Evolutionary conservation across 2,329 filamentous ascomycete species (phyloP), one percentile per base, ranked within the genome.

Genomic region (Diaporthe citri): DNA sequence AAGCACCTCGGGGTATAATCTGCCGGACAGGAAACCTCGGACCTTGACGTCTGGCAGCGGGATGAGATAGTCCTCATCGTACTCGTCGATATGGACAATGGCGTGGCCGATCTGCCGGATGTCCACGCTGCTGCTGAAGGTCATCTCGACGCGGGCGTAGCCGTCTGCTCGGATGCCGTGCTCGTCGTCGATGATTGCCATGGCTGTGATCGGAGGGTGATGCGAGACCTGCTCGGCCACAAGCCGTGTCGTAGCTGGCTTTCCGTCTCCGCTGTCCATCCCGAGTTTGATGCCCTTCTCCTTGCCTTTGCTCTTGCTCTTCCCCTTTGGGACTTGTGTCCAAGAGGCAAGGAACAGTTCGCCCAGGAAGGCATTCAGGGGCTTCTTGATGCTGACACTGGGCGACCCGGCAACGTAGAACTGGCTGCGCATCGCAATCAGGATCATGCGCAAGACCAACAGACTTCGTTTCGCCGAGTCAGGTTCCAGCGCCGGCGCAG

Each of bases 141-240:
- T 87, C 80, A 88, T 88, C 79, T 89, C 87, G 13, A 89, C 87
- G 10, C 87, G 83, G 15, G 87, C 88, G 66, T 88, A 89, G 4
- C 88, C 88, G 76, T 88, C 84, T 4, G 87, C 85, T 25, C 86
- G 83, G 22, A 89, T 85, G 13, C 85, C 84, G 72, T 86, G 82
- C 17, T 83, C 81, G 22, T 81, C 77, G 77, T 87, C 85, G 34
- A 80, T 79, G 41, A 89, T 85, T 79, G 87, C 87, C 81, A 89
- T 88, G 2, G 88, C 87, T 3, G 88, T 89, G 57, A 89, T 88
- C 25, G 88, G 88, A 34, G 88, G 88, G 78, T 89, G 88, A 75
- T 89, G 88, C 77, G 85, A 86, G 76, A 89, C 88, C 79, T 89
- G 88, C 79, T 89, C 88, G 41, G 87, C 83, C 6, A 85, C 80